Evolutionary conservation across 2,329 filamentous ascomycete species (phyloP), one percentile per base, ranked within the genome.

Genomic region (Incumbomyces lentus): DNA sequence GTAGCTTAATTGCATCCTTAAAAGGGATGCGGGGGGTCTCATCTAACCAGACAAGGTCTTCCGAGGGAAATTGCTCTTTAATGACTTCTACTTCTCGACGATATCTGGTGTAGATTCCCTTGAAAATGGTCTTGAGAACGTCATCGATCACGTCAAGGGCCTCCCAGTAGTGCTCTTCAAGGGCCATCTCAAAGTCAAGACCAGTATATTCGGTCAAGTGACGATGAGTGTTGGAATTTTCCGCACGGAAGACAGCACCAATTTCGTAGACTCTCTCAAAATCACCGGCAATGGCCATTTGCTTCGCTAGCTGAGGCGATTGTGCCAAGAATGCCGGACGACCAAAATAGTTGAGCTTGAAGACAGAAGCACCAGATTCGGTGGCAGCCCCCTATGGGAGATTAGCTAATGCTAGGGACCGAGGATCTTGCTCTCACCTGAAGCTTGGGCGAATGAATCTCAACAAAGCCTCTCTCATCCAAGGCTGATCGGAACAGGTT

Each of bases 141-240:
- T 75, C 73, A 60, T 95, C 89, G 39, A 95, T 76, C 8, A 85
- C 73, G 32, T 79, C 72, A 29, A 95, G 75, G 42, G 89, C 84
- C 65, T 95, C 89, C 59, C 94, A 83, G 62, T 95, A 95, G 63
- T 93, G 82, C 57, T 85, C 79, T 41, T 88, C 82, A 52, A 95
- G 86, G 2, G 82, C 76, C 90, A 95, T 95, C 61, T 95, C 89
- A 14, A 95, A 65, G 73, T 95, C 89, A 26, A 95, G 72, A 46
- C 89, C 89, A 3, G 88, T 95, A 62, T 93, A 95, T 63, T 95
- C 89, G 0, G 89, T 95, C 72, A 95, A 72, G 63, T 95, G 89
- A 32, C 89, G 81, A 60, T 95, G 89, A 0, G 89, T 95, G 64
- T 95, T 95, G 60, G 86, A 93, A 69, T 95, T 93, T 63, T 95